These are phyloP conservation scores for Paramecium sexaurelia DNA, from an alignment of 73 alveolate genomes.

Conservation along the genomic window DNA sequence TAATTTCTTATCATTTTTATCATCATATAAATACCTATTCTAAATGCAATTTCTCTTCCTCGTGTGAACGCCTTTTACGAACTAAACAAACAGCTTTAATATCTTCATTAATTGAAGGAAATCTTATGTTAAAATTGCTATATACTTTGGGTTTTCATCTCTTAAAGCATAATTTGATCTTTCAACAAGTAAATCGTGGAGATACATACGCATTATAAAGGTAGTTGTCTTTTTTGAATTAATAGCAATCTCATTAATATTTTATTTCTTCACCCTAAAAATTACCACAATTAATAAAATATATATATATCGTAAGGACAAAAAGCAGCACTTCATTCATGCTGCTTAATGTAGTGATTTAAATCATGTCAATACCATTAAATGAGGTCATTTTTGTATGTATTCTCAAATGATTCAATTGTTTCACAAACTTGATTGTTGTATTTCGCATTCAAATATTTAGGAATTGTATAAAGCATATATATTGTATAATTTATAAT, in stretches of 20 bases:
- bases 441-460: constrained; percentile 7
- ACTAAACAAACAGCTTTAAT: background rate
- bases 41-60: constrained; percentile 16
- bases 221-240: constrained; percentile 4
- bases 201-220: constrained; percentile 38
- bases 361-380: background rate
- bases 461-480: background rate
- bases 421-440: constrained; percentile 13
- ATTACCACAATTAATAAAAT: constrained; percentile 55
- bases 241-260: constrained; percentile 31
- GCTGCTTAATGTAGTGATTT: background rate
- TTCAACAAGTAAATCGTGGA: constrained; percentile 30
- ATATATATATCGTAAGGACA: background rate
- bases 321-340: background rate
- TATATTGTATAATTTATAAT: background rate
- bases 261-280: constrained; percentile 35
- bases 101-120: constrained; percentile 26
- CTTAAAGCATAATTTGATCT: constrained; percentile 29
- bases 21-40: background rate
- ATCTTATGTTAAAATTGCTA: background rate
- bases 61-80: constrained; percentile 11
- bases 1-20: background rate
- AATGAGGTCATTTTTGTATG: constrained; percentile 19
- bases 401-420: constrained; percentile 13
- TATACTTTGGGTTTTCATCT: constrained; percentile 3